phyloP scores from a whole-genome alignment of 2,329 filamentous ascomycete species.

The Fusarium drepaniforme region DNA sequence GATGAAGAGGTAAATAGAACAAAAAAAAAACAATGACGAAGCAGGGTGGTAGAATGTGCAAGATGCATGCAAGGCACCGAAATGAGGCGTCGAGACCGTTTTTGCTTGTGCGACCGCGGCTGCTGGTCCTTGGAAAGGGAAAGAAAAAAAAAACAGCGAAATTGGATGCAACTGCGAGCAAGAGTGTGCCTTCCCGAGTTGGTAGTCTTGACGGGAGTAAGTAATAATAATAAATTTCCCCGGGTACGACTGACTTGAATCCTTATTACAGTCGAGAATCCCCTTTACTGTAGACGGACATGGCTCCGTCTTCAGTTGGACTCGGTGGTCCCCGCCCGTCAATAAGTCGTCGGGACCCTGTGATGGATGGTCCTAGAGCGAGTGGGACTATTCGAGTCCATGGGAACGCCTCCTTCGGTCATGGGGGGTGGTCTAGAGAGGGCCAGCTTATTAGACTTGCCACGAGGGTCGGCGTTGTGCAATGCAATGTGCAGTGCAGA shows the following conservation, averaged over 20 bases:
- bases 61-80: constrained; percentile 8
- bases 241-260: background rate
- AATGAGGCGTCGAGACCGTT: constrained; percentile 16
- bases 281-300: constrained; percentile 15
- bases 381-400: background rate
- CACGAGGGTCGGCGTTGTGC: constrained; percentile 13
- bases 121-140: constrained; percentile 8
- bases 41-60: constrained; percentile 1
- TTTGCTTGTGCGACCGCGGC: constrained; percentile 16
- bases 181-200: constrained; percentile 15
- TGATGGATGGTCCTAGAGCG: constrained; percentile 12
- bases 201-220: background rate
- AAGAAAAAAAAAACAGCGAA: constrained; percentile 16
- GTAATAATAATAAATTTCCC: background rate
- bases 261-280: background rate
- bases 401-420: constrained; percentile 30
- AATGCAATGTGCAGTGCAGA: constrained; percentile 12
- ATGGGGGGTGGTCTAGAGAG: constrained; percentile 7
- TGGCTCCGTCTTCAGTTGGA: constrained; percentile 30
- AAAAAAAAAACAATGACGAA: background rate
- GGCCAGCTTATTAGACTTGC: background rate
- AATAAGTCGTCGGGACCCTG: constrained; percentile 13
- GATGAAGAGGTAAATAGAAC: background rate
- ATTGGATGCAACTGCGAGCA: constrained; percentile 14
- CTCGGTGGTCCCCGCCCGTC: constrained; percentile 13